These are phyloP conservation scores for Wickerhamomyces queroliae DNA, from an alignment of 805 yeast species.

Conservation along the genomic window DNA sequence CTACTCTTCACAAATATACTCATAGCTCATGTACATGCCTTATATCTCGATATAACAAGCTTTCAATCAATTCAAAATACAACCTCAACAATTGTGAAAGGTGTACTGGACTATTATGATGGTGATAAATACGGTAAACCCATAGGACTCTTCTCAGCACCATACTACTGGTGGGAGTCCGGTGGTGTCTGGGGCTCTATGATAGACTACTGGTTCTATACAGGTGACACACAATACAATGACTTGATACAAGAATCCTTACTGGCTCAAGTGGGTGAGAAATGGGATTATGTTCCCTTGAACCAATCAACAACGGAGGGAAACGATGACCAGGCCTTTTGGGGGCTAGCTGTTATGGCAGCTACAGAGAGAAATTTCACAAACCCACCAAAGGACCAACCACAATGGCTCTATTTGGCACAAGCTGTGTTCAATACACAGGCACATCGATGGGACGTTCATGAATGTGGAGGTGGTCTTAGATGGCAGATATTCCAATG, in stretches of 20 bases:
- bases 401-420: conserved; percentile 77
- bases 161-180: conserved; percentile 99
- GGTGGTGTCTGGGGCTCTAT: conserved; percentile 93
- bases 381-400: conserved; percentile 53
- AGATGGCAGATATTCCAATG: conserved; percentile 96
- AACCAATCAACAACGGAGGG: conserved; percentile 93
- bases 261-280: conserved; percentile 65
- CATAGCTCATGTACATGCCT: neutral
- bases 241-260: conserved; percentile 55
- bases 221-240: conserved; percentile 65
- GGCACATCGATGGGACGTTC: conserved; percentile 89
- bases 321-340: conserved; percentile 95
- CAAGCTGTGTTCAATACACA: conserved; percentile 90
- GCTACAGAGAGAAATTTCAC: conserved; percentile 89
- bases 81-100: conserved; percentile 55
- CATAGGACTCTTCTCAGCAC: conserved; percentile 80
- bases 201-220: conserved; percentile 69
- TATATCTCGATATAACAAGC: conserved; percentile 2
- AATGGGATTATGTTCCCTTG: conserved; percentile 76
- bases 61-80: conserved; percentile 35
- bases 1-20: no score
- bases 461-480: conserved; percentile 77
- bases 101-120: conserved; percentile 77
- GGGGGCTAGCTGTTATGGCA: conserved; percentile 91
- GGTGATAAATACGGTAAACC: conserved; percentile 68